Evolutionary conservation across 2,329 filamentous ascomycete species (phyloP), one percentile per base, ranked within the genome.

Genomic region (Epichloe sylvatica): DNA sequence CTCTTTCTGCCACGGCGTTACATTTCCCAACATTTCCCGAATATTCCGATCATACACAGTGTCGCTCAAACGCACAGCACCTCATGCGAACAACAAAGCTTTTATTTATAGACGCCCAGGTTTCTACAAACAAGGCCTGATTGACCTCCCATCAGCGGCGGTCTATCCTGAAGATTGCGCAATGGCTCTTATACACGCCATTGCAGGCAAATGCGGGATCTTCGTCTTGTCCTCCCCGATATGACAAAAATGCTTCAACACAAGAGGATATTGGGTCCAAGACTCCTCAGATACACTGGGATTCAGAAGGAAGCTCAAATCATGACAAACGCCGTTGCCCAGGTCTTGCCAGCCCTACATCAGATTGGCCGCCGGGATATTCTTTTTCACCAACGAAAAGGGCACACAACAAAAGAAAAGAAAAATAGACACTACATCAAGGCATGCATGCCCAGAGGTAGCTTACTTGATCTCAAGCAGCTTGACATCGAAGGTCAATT

Each of bases 401-500:
- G 30, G 30, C 40, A 43, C 36, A 35, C 13, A 38, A 50, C 25
- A 43, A 45, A 43, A 42, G 38, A 41, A 47, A 45, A 43, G 9
- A n/a, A 33, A 42, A 7, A 36, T 13, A 36, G 3, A 45, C 13
- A 45, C 17, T 23, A 17, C n/a, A 33, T 47, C 49, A 36, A 46
- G n/a, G 5, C 30, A 11, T 15, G 25, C 4, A 21, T 25, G 30
- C 39, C 19, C 8, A 12, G 30, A 30, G 33, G 44, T 45, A 55
- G 51, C 69, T 74, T 82, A 90, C 75, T 89, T 89, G 70, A 89
- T 86, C 69, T 85, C 82, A 49, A 91, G 72, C 49, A 90, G 74
- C 77, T 91, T 92, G 61, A 92, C 77, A 67, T 98, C 94, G 67
- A 98, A 98, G 65, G 85, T 79, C 67, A 98, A 73, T 58, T 84